Base-by-base conservation (phyloP, 257 asterid species). In the Schizonepeta tenuifolia region DNA sequence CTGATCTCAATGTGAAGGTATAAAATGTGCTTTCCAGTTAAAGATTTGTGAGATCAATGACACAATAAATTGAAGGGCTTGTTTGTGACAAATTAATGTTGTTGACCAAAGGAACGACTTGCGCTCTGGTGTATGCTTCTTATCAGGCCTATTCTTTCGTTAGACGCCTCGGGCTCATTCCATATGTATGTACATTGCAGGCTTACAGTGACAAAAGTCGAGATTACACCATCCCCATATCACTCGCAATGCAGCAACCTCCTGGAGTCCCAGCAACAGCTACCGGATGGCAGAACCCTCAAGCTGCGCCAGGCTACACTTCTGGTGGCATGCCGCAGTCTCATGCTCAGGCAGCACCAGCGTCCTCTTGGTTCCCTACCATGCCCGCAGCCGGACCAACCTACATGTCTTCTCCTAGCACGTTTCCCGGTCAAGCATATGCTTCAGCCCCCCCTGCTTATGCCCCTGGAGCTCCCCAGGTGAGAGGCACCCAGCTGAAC, bases 1-100 rank as follows among this genome's bases (percentile, higher is more conserved):
- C 96, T 86, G 97, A 91, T 89, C 96, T 91, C 93, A 89, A 80
- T 83, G 84, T 89, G 47, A 90, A 91, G 96, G 97, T 87, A 91
- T 85, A 75, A 33, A 81, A 73, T 84, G 75, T 72, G 86, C 76
- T 75, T 81, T 79, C 69, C 33, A 76, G 66, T 73, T 85, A 31
- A 54, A 60, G 43, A 41, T 75, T 77, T 75, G 33, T 59, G 77
- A 67, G 67, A 64, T 57, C 69, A 71, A 60, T 26, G 36, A 36
- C 28, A 21, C 50, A 65, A 70, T 40, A 36, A 49, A 55, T 75
- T 26, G 51, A 77, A 63, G 56, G 63, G 56, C 67, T 56, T 67
- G 69, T 72, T 21, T 77, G 54, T 61, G 22, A 56, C 67, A 63
- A 47, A 74, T 61, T 49, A 50, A 51, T 51, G 9, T 40, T 63